A percentile compares a stretch with the other conserved stretches of the same genome.
These are phyloP conservation scores for Colletotrichum coccodes DNA, from an alignment of 2,329 filamentous ascomycete genomes.

Conservation along the genomic window DNA sequence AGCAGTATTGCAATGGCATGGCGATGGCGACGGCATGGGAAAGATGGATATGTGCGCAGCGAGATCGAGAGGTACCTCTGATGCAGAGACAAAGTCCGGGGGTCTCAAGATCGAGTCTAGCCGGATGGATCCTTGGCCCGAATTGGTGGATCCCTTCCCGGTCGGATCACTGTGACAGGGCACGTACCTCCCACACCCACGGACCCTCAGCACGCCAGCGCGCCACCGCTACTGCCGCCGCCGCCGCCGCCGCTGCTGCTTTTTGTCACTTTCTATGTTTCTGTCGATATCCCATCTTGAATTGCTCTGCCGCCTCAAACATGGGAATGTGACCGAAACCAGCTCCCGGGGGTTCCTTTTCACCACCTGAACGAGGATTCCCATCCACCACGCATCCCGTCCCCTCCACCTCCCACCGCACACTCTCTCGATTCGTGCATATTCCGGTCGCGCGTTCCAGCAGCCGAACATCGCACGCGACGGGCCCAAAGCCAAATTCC, in stretches of 20 bases:
- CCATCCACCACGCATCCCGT: background rate
- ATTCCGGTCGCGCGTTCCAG: slow-evolving; percentile 1
- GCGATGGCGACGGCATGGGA: slow-evolving; percentile 26
- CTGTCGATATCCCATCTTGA: too few species aligned
- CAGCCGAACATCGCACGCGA: background rate
- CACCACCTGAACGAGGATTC: background rate
- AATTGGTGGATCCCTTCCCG: background rate
- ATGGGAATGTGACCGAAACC: slow-evolving; percentile 1
- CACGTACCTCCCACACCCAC: background rate
- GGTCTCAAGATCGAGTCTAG: slow-evolving; percentile 27
- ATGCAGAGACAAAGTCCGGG: slow-evolving; percentile 27
- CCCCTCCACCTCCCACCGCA: background rate
- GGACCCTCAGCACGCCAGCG: background rate
- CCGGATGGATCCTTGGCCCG: slow-evolving; percentile 18
- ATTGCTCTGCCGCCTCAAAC: background rate
- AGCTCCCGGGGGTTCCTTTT: background rate
- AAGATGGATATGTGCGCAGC: slow-evolving; percentile 3
- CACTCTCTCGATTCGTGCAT: background rate
- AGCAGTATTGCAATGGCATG: slow-evolving; percentile 1
- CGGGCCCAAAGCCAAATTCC: slow-evolving; percentile 4
- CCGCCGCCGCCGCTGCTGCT: too few species aligned
- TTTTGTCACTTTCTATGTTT: too few species aligned
- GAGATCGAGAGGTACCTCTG: slow-evolving; percentile 23
- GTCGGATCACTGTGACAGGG: background rate
- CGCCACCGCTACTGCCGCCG: background rate